Conservation (phyloP, 768 basidiomycete genomes). For the Auriculariales sp. region DNA sequence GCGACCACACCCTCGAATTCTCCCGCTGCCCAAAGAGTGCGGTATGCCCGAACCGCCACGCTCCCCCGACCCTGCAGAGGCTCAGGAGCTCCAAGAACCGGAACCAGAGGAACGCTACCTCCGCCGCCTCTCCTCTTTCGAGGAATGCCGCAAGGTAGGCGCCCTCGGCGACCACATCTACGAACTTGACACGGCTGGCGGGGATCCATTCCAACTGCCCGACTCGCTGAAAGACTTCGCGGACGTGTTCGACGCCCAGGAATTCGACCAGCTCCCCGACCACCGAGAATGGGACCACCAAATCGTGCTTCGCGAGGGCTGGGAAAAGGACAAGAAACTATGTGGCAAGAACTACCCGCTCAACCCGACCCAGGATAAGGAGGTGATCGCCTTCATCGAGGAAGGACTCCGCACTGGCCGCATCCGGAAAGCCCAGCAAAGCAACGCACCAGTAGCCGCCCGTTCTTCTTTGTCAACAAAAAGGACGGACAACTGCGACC, state of each 20-base stretch:
- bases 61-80: too few relatives aligned
- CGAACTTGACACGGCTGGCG: not conserved
- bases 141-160: not conserved
- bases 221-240: not conserved
- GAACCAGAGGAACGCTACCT: too few relatives aligned
- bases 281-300: not conserved
- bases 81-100: too few relatives aligned
- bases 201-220: not conserved
- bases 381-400: constrained; percentile 12
- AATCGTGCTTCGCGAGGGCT: not conserved
- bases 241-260: not conserved
- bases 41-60: too few relatives aligned
- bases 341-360: constrained; percentile 10
- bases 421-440: constrained; percentile 12
- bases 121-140: not conserved
- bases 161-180: not conserved
- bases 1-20: not conserved
- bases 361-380: constrained; percentile 10
- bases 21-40: not conserved
- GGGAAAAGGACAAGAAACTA: not conserved
- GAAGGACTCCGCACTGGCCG: constrained; percentile 10
- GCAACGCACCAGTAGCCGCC: constrained; percentile 12
- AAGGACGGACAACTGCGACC: constrained; percentile 19
- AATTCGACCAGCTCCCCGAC: not conserved
- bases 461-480: constrained; percentile 21